phyloP scores from a whole-genome alignment of 257 asterid species.

The Eustoma russellianum region DNA sequence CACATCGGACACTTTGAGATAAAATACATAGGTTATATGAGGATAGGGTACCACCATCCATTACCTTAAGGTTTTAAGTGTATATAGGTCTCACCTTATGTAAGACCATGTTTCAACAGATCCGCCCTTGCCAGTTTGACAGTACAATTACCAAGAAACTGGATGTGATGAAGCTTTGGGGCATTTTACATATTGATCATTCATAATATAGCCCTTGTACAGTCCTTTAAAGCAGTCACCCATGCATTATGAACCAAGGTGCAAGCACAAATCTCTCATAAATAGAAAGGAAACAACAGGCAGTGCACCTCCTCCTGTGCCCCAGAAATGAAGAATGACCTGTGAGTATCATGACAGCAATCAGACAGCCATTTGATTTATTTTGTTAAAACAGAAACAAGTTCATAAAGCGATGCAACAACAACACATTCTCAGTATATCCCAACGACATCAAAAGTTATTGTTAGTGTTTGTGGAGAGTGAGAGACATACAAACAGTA shows the following conservation, averaged over 20 bases:
- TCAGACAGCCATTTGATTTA: neutral
- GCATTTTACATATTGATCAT: constrained; percentile 70
- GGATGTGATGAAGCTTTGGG: too few species aligned
- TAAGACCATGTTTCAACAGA: constrained; percentile 66
- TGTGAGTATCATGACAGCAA: constrained; percentile 19
- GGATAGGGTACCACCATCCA: too few species aligned
- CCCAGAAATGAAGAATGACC: constrained; percentile 97
- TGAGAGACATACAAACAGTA: too few species aligned
- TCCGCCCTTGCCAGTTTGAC: constrained; percentile 64
- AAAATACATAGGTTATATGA: too few species aligned
- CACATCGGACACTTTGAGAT: too few species aligned
- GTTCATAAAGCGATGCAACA: too few species aligned
- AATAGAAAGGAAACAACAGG: constrained; percentile 86
- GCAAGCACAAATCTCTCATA: constrained; percentile 68
- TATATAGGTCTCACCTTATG: too few species aligned
- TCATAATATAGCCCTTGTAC: constrained; percentile 81
- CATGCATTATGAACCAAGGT: constrained; percentile 71
- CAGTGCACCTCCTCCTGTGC: constrained; percentile 85
- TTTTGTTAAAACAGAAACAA: too few species aligned
- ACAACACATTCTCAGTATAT: too few species aligned
- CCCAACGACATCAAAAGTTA: too few species aligned
- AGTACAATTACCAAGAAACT: constrained; percentile 82
- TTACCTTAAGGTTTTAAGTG: constrained; percentile 78
- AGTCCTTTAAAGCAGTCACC: constrained; percentile 88
- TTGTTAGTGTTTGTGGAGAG: too few species aligned